These are phyloP conservation scores for Amorphotheca resinae DNA, from an alignment of 495 filamentous ascomycete species.

Conservation along the genomic window DNA sequence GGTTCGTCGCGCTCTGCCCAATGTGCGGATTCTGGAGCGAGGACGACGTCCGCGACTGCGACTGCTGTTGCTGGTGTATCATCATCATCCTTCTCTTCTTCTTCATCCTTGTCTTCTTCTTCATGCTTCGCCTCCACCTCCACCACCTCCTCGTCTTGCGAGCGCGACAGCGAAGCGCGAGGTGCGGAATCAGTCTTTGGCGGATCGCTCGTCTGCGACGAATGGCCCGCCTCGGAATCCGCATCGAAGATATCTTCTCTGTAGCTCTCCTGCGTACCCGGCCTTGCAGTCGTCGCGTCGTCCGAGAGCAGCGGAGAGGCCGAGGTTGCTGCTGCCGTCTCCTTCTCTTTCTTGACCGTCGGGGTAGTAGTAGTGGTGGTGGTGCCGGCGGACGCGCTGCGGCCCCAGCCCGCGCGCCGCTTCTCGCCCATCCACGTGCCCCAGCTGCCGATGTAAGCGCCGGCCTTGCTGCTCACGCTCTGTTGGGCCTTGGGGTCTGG, in stretches of 20 bases:
- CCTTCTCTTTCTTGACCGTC: slow-evolving; percentile 21
- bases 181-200: no score
- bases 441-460: slow-evolving; percentile 89
- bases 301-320: background rate
- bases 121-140: no score
- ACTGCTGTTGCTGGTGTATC: no score
- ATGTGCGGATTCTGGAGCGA: no score
- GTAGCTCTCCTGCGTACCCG: slow-evolving; percentile 27
- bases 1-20: no score
- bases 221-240: slow-evolving; percentile 10
- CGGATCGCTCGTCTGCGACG: no score
- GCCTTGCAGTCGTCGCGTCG: slow-evolving; percentile 10
- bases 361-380: slow-evolving; percentile 14
- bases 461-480: slow-evolving; percentile 58
- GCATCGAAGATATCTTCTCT: slow-evolving; percentile 30
- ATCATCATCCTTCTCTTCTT: no score
- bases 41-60: no score
- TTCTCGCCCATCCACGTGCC: slow-evolving; percentile 91
- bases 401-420: slow-evolving; percentile 48
- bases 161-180: no score
- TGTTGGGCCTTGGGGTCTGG: slow-evolving; percentile 57
- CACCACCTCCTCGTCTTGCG: no score
- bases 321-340: slow-evolving; percentile 1
- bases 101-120: no score
- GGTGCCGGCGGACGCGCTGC: slow-evolving; percentile 18